A percentile compares a stretch with the other conserved stretches of the same genome.
phyloP scores from a whole-genome alignment of 768 basidiomycete species.

The Xanthoconium stramineum region DNA sequence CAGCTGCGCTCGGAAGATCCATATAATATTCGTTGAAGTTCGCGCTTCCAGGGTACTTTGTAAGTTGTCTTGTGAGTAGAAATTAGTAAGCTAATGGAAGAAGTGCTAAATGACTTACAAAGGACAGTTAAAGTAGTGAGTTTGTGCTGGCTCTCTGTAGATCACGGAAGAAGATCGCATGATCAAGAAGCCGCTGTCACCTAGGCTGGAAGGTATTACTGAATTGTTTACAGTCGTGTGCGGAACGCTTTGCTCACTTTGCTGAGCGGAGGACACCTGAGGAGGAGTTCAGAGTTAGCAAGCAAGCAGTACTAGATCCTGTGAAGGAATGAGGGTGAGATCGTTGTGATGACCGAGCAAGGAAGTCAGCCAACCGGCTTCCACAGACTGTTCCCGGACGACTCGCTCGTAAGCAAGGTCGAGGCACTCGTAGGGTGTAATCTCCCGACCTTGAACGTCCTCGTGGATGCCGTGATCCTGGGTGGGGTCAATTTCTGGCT shows the following conservation, averaged over 20 bases:
- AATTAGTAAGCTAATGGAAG: neutral
- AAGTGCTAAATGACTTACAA: constrained; percentile 19
- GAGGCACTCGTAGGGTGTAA: constrained; percentile 68
- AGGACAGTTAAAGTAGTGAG: constrained; percentile 35
- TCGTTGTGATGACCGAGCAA: constrained; percentile 12
- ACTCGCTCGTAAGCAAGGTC: constrained; percentile 71
- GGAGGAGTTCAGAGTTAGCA: constrained; percentile 70
- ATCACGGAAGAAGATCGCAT: constrained; percentile 65
- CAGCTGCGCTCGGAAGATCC: constrained; percentile 43
- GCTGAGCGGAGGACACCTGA: constrained; percentile 74
- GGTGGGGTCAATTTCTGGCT: constrained; percentile 77
- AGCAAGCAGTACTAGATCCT: constrained; percentile 86
- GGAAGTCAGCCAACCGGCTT: constrained; percentile 39
- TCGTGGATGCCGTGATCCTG: constrained; percentile 67
- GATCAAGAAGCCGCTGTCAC: constrained; percentile 76
- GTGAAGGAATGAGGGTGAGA: neutral
- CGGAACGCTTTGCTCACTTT: constrained; percentile 48
- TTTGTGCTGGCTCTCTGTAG: constrained; percentile 38
- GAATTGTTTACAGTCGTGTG: constrained; percentile 1
- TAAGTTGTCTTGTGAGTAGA: constrained; percentile 26
- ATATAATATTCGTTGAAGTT: constrained; percentile 14
- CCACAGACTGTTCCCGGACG: constrained; percentile 59
- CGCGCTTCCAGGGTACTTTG: constrained; percentile 32
- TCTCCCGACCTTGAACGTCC: constrained; percentile 63
- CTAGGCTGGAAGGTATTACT: constrained; percentile 45